Evolutionary conservation across 768 basidiomycete genomes (phyloP), one percentile per base, ranked within the genome.

Genomic region (Suillus plorans): DNA sequence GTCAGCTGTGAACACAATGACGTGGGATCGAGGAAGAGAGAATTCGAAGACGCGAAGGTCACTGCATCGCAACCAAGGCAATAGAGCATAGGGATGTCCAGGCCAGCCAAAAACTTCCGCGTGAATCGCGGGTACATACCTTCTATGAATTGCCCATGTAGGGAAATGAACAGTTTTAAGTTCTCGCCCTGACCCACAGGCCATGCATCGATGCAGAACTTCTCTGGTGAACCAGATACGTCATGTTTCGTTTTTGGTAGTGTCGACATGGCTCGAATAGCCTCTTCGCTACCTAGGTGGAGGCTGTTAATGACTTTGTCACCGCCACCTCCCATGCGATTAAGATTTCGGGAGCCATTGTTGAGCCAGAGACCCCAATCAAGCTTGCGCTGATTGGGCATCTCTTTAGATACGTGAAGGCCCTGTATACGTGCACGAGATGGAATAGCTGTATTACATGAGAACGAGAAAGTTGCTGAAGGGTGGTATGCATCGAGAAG

Each of bases 111-210:
- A 63, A 50, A 47, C 37, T 16, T 45, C 61, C 36, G 58, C 22
- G 60, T 63, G 60, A 34, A 68, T 68, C 67, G 69, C 60, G 62
- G 50, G 62, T 52, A 82, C 89, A 65, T 71, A 96, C 97, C 83
- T 84, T 99, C 97, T 60, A 85, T 84, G 72, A 97, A 97, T 74
- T 98, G 89, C 3, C 96, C 96, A 73, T 97, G 94, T 20, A 98
- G 81, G 53, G 85, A 86, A 65, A 94, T 80, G 67, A 97, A 82
- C 20, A 85, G 78, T 73, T 84, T 87, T 45, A 78, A 70, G 65
- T 75, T 71, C 50, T 84, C 84, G 52, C 87, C 89, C 66, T 87
- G 85, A 36, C 80, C 81, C 47, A 94, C 84, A 6, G 87, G 92
- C 82, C 92, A 94, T 1, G 91, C 86, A 70, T 99, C 97, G 41